Base-by-base conservation (phyloP, 2,329 filamentous ascomycete genomes). In the Atkinsonella hypoxylon region DNA sequence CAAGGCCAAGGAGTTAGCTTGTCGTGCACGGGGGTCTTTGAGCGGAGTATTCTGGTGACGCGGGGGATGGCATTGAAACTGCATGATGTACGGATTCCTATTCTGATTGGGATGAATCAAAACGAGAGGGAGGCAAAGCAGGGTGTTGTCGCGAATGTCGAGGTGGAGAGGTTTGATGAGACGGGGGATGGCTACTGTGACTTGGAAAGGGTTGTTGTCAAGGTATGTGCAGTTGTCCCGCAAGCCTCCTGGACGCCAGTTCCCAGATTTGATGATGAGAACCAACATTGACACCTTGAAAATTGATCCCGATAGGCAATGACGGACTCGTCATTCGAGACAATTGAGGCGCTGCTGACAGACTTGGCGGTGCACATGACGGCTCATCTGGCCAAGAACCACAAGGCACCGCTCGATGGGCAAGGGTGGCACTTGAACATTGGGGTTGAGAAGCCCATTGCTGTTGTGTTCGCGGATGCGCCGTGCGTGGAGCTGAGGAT, bases 381-480 rank as follows among this genome's bases (percentile, higher is more conserved):
- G n/a, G 59, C 61, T 22, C 68, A 72, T 31, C 68, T 78, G 54
- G 60, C 60, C 53, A 58, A 44, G n/a, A 53, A 47, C 39, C 48
- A 54, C 31, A 17, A 15, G 22, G 47, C 30, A 30, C 56, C 45
- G 7, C 22, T n/a, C 1, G 56, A 59, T 18, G 54, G 50, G 13
- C 45, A 56, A 18, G 68, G 69, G 13, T 75, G 76, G 66, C 72
- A 72, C 51, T 68, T 89, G 47, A 76, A 72, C 53, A 73, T 89
- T 38, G 70, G 71, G 22, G 68, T 89, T 48, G 81, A 82, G 65
- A 89, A 89, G 68, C 86, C 86, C 2, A 80, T 83, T 12, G 86
- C 86, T 0, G 82, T 89, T 18, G 77, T 81, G 0, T 78, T 85
- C 58, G 86, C 86, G 2, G 85, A 88, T 56, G 82, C 81, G 11